A percentile compares a stretch with the other conserved stretches of the same genome.
Evolutionary conservation across 2,329 filamentous ascomycete species (phyloP).

Genomic region (Aureobasidium zeae): DNA sequence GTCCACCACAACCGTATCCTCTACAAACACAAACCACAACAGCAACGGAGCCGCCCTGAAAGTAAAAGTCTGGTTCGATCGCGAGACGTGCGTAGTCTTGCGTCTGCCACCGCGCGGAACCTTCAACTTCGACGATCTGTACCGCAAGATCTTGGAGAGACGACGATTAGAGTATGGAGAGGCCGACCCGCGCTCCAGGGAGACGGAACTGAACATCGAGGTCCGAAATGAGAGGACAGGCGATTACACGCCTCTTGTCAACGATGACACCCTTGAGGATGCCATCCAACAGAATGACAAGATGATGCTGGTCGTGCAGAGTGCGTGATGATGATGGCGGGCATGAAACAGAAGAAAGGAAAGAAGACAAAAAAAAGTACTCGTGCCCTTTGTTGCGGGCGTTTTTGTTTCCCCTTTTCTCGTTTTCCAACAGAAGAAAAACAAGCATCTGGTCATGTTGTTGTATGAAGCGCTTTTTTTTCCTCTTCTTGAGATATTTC

Average conservation of each 20-base stretch:
- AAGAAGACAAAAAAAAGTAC: too few relatives aligned
- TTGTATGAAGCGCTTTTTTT: not conserved
- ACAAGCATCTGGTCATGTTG: not conserved
- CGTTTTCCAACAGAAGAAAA: not conserved
- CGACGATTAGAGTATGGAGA: slow-evolving; percentile 54
- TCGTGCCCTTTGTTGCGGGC: not conserved
- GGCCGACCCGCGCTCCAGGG: slow-evolving; percentile 1
- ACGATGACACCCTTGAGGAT: slow-evolving; percentile 5
- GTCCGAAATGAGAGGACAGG: slow-evolving; percentile 9
- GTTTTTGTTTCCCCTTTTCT: not conserved
- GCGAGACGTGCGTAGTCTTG: slow-evolving; percentile 80
- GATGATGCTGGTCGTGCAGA: slow-evolving; percentile 10
- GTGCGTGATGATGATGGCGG: too few relatives aligned
- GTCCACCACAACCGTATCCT: slow-evolving; percentile 17
- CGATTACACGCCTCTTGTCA: slow-evolving; percentile 1
- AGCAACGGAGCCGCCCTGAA: slow-evolving; percentile 56
- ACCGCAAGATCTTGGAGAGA: slow-evolving; percentile 75
- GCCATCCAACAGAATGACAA: slow-evolving; percentile 12
- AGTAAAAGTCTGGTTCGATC: slow-evolving; percentile 86
- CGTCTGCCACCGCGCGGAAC: slow-evolving; percentile 63
- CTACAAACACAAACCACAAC: slow-evolving; percentile 30
- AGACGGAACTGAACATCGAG: slow-evolving; percentile 9
- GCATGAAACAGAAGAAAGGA: too few relatives aligned
- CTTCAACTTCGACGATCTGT: slow-evolving; percentile 66
- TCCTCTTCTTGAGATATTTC: too few relatives aligned